These are phyloP conservation scores for Lasiodiplodia gonubiensis DNA, from an alignment of 2,329 filamentous ascomycete genomes.

Conservation along the genomic window DNA sequence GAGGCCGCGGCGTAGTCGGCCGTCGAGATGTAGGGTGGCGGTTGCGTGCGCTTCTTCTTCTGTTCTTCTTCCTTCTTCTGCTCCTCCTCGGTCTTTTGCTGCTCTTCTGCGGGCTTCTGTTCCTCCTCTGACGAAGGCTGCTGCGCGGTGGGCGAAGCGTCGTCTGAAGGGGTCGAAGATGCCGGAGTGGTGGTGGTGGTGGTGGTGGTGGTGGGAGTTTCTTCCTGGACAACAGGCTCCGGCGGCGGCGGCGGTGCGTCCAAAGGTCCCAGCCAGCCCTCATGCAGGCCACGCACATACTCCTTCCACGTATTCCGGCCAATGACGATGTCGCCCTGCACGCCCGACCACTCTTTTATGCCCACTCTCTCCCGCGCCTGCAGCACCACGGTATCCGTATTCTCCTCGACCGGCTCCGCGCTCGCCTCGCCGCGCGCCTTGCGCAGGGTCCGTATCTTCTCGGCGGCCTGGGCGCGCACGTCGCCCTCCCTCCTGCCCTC, in stretches of 20 bases:
- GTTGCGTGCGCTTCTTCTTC: constrained; percentile 63
- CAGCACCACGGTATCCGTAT: constrained; percentile 66
- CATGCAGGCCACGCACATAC: constrained; percentile 89
- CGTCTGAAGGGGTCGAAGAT: constrained; percentile 34
- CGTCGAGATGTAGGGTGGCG: constrained; percentile 73
- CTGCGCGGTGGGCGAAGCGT: constrained; percentile 42
- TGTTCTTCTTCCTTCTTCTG: constrained; percentile 37
- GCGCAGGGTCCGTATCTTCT: constrained; percentile 75
- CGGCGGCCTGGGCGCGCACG: constrained; percentile 82
- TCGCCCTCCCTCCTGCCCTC: constrained; percentile 94
- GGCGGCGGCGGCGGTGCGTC: constrained; percentile 59
- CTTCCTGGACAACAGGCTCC: constrained; percentile 30
- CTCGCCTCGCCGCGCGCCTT: constrained; percentile 63
- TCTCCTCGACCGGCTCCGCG: constrained; percentile 51
- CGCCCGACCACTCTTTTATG: constrained; percentile 73
- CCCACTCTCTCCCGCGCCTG: constrained; percentile 69
- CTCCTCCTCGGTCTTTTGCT: constrained; percentile 40
- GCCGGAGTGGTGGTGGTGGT: constrained; percentile 10
- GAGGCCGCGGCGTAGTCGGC: constrained; percentile 71
- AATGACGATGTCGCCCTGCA: constrained; percentile 84
- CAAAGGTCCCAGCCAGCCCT: constrained; percentile 92
- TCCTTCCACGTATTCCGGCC: constrained; percentile 97
- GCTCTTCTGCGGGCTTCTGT: constrained; percentile 35
- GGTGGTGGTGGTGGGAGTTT: too few relatives aligned
- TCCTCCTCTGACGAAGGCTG: constrained; percentile 9